A percentile compares a stretch with the other conserved stretches of the same genome.
phyloP scores from a whole-genome alignment of 2,329 filamentous ascomycete species.

The Neofusicoccum parvum region DNA sequence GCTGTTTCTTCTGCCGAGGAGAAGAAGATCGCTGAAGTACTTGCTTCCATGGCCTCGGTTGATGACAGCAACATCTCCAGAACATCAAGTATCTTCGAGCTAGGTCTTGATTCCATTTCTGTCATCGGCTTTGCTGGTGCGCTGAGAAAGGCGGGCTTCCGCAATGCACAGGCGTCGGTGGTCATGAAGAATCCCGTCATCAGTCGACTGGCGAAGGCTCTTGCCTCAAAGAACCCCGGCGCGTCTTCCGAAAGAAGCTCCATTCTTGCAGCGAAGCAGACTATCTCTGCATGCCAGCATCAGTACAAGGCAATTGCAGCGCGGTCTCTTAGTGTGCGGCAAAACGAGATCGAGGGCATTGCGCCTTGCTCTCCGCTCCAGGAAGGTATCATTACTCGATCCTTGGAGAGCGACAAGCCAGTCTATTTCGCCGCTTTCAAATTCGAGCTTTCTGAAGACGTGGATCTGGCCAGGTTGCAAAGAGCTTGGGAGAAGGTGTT shows the following conservation, averaged over 20 bases:
- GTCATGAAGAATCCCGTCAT: slow-evolving; percentile 63
- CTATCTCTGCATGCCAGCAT: slow-evolving; percentile 65
- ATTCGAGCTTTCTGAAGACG: slow-evolving; percentile 54
- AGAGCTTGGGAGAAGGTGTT: slow-evolving; percentile 62
- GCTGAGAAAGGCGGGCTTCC: slow-evolving; percentile 66
- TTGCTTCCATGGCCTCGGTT: slow-evolving; percentile 58
- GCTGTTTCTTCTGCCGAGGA: slow-evolving; percentile 37
- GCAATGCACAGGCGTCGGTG: slow-evolving; percentile 62
- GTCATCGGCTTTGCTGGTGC: slow-evolving; percentile 69
- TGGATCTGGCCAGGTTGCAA: slow-evolving; percentile 54
- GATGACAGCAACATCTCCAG: slow-evolving; percentile 49
- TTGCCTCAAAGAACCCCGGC: slow-evolving; percentile 26
- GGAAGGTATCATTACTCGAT: slow-evolving; percentile 79
- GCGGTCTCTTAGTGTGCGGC: slow-evolving; percentile 53
- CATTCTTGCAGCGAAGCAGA: slow-evolving; percentile 58
- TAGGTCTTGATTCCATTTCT: slow-evolving; percentile 87
- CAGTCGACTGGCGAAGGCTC: slow-evolving; percentile 40
- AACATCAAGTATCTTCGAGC: slow-evolving; percentile 74
- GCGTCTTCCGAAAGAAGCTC: slow-evolving; percentile 27
- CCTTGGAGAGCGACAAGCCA: slow-evolving; percentile 57
- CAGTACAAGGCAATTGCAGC: slow-evolving; percentile 59
- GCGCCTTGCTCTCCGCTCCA: slow-evolving; percentile 84
- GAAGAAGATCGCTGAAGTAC: slow-evolving; percentile 54
- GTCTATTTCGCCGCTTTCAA: slow-evolving; percentile 79
- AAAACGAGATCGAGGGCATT: slow-evolving; percentile 67